Evolutionary conservation across 2,329 filamentous ascomycete species (phyloP), one percentile per base, ranked within the genome.

Genomic region (Acephala macrosclerotiorum): DNA sequence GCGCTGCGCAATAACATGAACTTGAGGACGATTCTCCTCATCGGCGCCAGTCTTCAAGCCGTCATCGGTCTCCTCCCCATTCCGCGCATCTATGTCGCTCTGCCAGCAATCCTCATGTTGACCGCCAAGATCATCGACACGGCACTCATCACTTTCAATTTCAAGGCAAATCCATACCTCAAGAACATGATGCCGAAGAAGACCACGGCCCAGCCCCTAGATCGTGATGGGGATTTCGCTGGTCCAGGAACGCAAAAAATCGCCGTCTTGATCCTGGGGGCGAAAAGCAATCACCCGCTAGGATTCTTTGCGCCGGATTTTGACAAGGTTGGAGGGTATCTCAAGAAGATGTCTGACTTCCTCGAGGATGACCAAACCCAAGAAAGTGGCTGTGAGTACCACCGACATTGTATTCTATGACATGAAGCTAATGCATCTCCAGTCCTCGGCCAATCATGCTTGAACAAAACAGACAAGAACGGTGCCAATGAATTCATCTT

Each of bases 251-350:
- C 61, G 35, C 61, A 71, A 47, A 71, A 69, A 25, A 47, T 71
- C 26, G 68, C 68, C 0, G 58, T 71, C 18, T 33, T 71, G 40
- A 14, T 71, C 14, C 61, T 71, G 2, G 70, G 68, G 14, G 64
- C 68, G 18, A 71, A 71, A 40, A 63, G 61, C 26, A 71, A 71
- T 29, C 70, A 71, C 29, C 70, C 70, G 8, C 33, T 71, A 3
- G 70, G 70, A 9, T 38, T 69, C 7, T 70, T 71, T 58, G 68
- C 65, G 5, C 68, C 70, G 18, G 61, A 65, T 36, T 68, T 66
- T 22, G 14, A n/a, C 4, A 64, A 49, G 11, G 66, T 71, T 35
- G 60, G 60, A 2, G 33, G 29, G 3, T 67, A 59, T 35, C 11
- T 68, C 29, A 45, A 35, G 5, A 59, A 35, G 29, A 71, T 71